Evolutionary conservation across 768 basidiomycete genomes (phyloP).

Genomic region (Phylloporus rhodoxanthus): DNA sequence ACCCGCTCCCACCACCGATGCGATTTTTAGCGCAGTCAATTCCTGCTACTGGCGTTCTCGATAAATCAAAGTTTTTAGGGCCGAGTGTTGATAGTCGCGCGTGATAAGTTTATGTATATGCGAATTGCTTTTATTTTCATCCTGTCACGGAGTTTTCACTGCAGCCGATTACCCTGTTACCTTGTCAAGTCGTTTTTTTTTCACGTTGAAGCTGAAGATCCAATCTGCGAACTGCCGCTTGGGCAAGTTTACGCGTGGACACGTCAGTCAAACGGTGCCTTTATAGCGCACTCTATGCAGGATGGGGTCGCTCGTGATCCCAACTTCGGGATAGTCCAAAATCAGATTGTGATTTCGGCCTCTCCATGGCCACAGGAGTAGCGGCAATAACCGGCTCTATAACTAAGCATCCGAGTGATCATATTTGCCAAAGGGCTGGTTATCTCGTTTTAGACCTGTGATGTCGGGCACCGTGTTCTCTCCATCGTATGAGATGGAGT

Average conservation of each 20-base stretch:
- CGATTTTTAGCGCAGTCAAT: constrained; percentile 2
- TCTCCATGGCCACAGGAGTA: too few species aligned
- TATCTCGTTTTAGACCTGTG: constrained; percentile 12
- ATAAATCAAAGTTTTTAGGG: constrained; percentile 13
- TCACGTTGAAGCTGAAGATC: too few species aligned
- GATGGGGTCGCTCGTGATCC: not conserved
- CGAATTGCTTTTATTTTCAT: not conserved
- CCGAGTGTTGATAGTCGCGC: not conserved
- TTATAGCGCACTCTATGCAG: not conserved
- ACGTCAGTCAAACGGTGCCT: too few species aligned
- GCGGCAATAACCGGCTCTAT: constrained; percentile 5
- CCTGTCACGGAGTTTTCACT: constrained; percentile 1
- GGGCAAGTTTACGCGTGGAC: too few species aligned
- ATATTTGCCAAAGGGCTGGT: too few species aligned
- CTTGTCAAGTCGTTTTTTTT: too few species aligned
- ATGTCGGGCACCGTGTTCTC: constrained; percentile 10
- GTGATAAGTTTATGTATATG: not conserved
- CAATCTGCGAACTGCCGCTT: too few species aligned
- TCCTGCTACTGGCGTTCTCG: constrained; percentile 7
- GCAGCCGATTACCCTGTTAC: constrained; percentile 2
- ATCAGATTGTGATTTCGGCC: too few species aligned
- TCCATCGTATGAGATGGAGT: not conserved
- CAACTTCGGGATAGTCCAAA: not conserved
- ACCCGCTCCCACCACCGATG: not conserved
- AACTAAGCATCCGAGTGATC: constrained; percentile 3